A percentile compares a stretch with the other conserved stretches of the same genome.
phyloP scores from a whole-genome alignment of 2,329 filamentous ascomycete species.

The Xenoacremonium recifei region DNA sequence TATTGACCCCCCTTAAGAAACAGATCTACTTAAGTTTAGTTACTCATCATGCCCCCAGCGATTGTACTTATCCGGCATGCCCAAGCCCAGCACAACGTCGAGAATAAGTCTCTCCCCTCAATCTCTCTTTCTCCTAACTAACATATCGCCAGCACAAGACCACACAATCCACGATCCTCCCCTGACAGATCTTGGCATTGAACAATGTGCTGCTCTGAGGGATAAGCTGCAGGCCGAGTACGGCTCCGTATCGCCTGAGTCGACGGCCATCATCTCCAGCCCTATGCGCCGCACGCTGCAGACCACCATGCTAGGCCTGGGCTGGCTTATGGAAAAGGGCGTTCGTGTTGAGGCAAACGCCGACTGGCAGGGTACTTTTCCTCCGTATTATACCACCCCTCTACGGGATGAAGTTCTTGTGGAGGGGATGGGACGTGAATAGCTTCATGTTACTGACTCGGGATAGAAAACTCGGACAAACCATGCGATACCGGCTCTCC shows the following conservation, averaged over 20 bases:
- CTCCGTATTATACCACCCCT: not conserved
- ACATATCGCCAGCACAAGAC: constrained; percentile 39
- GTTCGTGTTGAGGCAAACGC: constrained; percentile 57
- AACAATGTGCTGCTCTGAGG: constrained; percentile 47
- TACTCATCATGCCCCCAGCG: constrained; percentile 51
- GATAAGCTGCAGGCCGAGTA: constrained; percentile 40
- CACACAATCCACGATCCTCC: constrained; percentile 49
- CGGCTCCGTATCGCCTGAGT: constrained; percentile 23
- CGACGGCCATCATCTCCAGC: constrained; percentile 57
- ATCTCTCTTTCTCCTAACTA: not conserved
- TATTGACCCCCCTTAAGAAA: too few relatives aligned
- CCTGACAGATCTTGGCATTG: constrained; percentile 47
- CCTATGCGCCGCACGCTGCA: constrained; percentile 66
- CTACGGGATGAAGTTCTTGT: not conserved
- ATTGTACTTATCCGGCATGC: constrained; percentile 88
- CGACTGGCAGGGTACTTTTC: constrained; percentile 59
- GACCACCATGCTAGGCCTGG: constrained; percentile 57
- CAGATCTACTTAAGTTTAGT: too few relatives aligned
- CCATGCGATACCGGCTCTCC: constrained; percentile 62
- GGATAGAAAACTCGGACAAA: constrained; percentile 49
- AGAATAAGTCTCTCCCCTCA: constrained; percentile 44
- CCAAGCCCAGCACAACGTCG: constrained; percentile 61
- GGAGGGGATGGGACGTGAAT: not conserved
- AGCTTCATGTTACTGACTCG: too few relatives aligned
- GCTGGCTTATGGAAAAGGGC: constrained; percentile 55